Conservation (phyloP, 805 yeast genomes). For the Kluyveromyces wickerhamii region DNA sequence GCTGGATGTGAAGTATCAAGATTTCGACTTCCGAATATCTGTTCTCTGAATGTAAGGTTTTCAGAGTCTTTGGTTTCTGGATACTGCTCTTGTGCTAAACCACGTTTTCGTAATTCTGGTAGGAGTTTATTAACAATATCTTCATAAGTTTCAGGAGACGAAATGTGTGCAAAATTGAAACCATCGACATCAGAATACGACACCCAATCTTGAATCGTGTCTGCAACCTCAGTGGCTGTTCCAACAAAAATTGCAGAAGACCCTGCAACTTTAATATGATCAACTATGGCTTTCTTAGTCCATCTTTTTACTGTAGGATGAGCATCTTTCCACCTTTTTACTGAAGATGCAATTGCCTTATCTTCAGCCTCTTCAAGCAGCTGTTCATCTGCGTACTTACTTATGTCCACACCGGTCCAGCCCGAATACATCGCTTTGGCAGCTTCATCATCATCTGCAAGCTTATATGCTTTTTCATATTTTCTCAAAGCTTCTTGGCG, state of each 20-base stretch:
- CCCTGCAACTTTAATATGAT: conserved; percentile 19
- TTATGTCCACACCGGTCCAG: conserved; percentile 38
- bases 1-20: conserved; percentile 16
- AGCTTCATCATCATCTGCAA: conserved; percentile 35
- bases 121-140: conserved; percentile 32
- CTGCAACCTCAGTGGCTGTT: conserved; percentile 33
- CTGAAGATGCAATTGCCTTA: conserved; percentile 30
- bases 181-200: conserved; percentile 36
- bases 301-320: conserved; percentile 18
- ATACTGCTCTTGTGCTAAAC: conserved; percentile 32
- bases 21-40: conserved; percentile 24
- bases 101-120: conserved; percentile 31
- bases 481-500: conserved; percentile 34
- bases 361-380: conserved; percentile 30
- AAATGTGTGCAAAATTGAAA: conserved; percentile 34
- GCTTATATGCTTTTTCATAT: conserved; percentile 29
- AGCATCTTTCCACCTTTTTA: conserved; percentile 29
- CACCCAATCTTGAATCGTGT: conserved; percentile 34
- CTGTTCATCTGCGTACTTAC: conserved; percentile 31
- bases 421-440: conserved; percentile 40
- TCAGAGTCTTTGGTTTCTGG: conserved; percentile 22
- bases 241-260: conserved; percentile 31
- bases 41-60: conserved; percentile 31
- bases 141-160: conserved; percentile 31
- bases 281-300: conserved; percentile 16